Conservation (phyloP, 108 stramenopile species). For the Schizochytrium sp. region DNA sequence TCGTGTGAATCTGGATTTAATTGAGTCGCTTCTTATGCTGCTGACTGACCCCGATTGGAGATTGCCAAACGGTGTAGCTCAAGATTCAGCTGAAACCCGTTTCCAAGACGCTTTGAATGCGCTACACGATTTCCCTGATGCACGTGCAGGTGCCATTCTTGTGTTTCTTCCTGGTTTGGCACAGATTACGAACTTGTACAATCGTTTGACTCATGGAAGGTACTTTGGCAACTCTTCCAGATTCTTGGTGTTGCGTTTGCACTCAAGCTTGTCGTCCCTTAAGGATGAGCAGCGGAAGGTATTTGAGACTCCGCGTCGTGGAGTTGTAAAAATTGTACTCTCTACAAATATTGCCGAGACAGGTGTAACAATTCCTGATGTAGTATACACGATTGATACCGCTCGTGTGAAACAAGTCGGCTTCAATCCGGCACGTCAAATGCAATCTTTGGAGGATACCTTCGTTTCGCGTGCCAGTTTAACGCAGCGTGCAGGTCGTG, state of each 20-base stretch:
- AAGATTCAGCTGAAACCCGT: neutral
- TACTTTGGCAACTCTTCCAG: constrained; percentile 55
- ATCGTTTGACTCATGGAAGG: neutral
- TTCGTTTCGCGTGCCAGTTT: constrained; percentile 89
- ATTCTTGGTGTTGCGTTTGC: constrained; percentile 81
- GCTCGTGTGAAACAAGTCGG: constrained; percentile 75
- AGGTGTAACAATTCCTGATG: constrained; percentile 79
- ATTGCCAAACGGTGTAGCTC: no score
- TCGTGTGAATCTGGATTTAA: constrained; percentile 73
- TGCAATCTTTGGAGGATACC: constrained; percentile 80
- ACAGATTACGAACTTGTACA: constrained; percentile 79
- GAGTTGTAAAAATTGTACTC: constrained; percentile 88
- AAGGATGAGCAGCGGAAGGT: constrained; percentile 83
- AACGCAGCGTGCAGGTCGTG: constrained; percentile 89
- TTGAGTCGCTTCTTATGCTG: constrained; percentile 82
- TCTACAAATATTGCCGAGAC: constrained; percentile 95
- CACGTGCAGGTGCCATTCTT: constrained; percentile 82
- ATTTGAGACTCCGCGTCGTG: constrained; percentile 80
- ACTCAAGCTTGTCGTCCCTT: constrained; percentile 78
- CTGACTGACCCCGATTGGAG: constrained; percentile 57
- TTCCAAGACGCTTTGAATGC: constrained; percentile 4
- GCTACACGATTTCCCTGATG: constrained; percentile 49
- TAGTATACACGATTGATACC: constrained; percentile 74
- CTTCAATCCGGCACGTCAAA: constrained; percentile 70
- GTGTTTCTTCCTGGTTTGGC: constrained; percentile 91